Base-by-base conservation (phyloP, 768 basidiomycete species). In the Tubosaeta sp. region DNA sequence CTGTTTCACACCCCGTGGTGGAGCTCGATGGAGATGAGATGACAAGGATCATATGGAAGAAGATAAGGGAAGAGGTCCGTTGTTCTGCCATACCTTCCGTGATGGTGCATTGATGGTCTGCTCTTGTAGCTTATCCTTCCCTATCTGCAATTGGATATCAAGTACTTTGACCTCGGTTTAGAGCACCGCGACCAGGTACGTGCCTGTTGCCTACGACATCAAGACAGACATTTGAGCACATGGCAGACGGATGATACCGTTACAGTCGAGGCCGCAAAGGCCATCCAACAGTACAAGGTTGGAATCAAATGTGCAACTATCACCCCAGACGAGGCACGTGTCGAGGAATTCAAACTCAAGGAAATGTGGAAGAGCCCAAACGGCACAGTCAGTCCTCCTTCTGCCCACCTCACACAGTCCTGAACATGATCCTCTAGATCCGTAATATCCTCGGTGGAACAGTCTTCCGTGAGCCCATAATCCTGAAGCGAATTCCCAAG, bases 271-370 rank as follows among this genome's bases (percentile, higher is more conserved):
- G 88, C 94, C 26, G 95, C 95, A 16, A 84, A 97, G 60, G 97
- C 97, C 51, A 97, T 97, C 68, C 78, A 89, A 52, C 80, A 97
- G 71, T 84, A 97, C 81, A 86, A 86, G 57, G 97, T 99, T 58
- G 97, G 95, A 57, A 94, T 98, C 76, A 99, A 99, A 73, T 99
- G 95, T 74, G 95, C 95, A 37, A 98, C 95, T 42, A 98, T 98
- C 74, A 99, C 97, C 1, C 97, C 97, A 6, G 97, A 99, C 67
- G 95, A 98, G 69, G 92, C 85, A 22, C 87, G 95, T 52, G 93
- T 97, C 43, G 74, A 94, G 67, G 97, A 98, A 72, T 99, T 97
- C 82, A 91, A 93, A 46, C 79, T 99, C 67, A 97, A 97, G 79
- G 84, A 95, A 72, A 99, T 99, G 95, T 97, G 93, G 95, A 88